Percentiles rank a stretch among this genome's conserved stretches.
Evolutionary conservation across 2,329 filamentous ascomycete genomes (phyloP).

Genomic region (Cercospora canescens): DNA sequence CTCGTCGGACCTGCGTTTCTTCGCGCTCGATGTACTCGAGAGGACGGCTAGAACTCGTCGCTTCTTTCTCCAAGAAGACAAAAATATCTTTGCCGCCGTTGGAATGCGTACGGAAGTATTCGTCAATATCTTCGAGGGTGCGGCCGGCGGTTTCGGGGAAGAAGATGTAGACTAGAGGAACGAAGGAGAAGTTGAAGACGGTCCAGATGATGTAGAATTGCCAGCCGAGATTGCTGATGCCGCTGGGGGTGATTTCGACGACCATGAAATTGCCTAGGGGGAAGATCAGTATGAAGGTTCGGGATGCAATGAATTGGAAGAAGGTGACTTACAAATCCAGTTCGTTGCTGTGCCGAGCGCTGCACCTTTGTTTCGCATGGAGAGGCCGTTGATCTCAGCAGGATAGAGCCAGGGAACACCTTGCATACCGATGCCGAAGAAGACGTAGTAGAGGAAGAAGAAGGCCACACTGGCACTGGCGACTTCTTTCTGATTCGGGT

Average conservation of each 20-base stretch:
- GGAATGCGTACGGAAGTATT: constrained; percentile 29
- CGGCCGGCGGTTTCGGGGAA: constrained; percentile 37
- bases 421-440: constrained; percentile 47
- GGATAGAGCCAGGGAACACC: constrained; percentile 46
- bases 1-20: constrained; percentile 37
- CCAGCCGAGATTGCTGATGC: constrained; percentile 34
- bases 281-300: constrained; percentile 37
- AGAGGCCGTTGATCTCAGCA: constrained; percentile 52
- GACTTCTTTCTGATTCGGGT: constrained; percentile 27
- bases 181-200: constrained; percentile 51
- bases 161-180: constrained; percentile 48
- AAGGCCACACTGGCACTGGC: constrained; percentile 46
- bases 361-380: constrained; percentile 52
- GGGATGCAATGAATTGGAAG: not conserved
- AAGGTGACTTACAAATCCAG: constrained; percentile 36
- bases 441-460: constrained; percentile 57
- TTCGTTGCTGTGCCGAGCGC: constrained; percentile 53
- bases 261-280: constrained; percentile 41
- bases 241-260: constrained; percentile 35
- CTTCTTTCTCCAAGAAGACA: constrained; percentile 51
- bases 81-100: constrained; percentile 37
- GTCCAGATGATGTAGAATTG: constrained; percentile 49
- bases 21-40: constrained; percentile 52
- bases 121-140: constrained; percentile 36
- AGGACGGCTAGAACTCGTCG: constrained; percentile 48